These are phyloP conservation scores for Globisporangium megalacanthum DNA, from an alignment of 352 stramenopile species.

Conservation along the genomic window DNA sequence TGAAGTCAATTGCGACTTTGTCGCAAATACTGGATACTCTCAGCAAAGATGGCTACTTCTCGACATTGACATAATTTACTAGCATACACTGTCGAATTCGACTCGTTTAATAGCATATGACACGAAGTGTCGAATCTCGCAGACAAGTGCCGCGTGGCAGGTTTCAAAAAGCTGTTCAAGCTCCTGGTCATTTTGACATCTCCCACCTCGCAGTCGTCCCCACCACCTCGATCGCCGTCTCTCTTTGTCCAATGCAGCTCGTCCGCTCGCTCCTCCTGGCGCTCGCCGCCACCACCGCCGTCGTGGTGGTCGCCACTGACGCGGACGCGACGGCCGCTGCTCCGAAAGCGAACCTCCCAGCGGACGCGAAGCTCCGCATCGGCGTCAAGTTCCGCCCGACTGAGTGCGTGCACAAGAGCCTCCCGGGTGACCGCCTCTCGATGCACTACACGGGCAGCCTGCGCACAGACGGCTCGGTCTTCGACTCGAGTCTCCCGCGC, in stretches of 20 bases:
- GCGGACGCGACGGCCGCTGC: constrained; percentile 51
- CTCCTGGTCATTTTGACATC: not conserved
- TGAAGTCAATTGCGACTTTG: constrained; percentile 16
- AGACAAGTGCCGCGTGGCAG: constrained; percentile 16
- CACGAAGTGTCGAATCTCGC: no score
- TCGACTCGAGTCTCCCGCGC: constrained; percentile 95
- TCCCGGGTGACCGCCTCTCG: constrained; percentile 86
- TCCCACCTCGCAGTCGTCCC: not conserved
- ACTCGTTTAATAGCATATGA: no score
- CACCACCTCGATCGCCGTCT: not conserved
- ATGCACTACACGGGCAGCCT: constrained; percentile 96
- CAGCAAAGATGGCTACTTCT: no score
- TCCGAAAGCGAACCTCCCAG: constrained; percentile 29
- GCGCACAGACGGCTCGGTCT: constrained; percentile 94
- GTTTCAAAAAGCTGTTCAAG: constrained; percentile 6
- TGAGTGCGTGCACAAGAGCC: constrained; percentile 61
- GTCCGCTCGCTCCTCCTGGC: constrained; percentile 24
- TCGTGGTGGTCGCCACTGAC: not conserved
- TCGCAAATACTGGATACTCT: not conserved
- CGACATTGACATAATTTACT: no score
- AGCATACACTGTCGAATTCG: no score
- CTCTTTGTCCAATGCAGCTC: constrained; percentile 38
- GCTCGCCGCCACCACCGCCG: constrained; percentile 22
- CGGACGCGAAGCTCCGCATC: constrained; percentile 63
- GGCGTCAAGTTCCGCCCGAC: constrained; percentile 77